These are phyloP conservation scores for Podospora pseudoanserina DNA, from an alignment of 495 filamentous ascomycete genomes.

Conservation along the genomic window DNA sequence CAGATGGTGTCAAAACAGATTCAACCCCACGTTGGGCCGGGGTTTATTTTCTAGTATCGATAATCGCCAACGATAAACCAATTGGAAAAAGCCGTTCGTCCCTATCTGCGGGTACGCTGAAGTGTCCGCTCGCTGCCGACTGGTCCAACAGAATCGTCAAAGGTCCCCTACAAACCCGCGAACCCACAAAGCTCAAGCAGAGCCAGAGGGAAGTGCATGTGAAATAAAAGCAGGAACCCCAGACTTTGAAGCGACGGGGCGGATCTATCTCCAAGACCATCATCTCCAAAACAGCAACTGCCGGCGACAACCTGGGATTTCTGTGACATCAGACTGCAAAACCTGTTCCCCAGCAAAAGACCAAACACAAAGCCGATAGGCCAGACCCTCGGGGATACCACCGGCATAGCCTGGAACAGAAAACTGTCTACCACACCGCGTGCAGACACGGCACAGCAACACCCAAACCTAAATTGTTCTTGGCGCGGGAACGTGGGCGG, in stretches of 20 bases:
- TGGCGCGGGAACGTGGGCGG: slow-evolving; percentile 13
- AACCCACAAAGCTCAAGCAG: slow-evolving; percentile 8
- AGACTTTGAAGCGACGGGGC: slow-evolving; percentile 2
- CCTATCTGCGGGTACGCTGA: slow-evolving; percentile 1
- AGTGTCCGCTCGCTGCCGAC: neutral
- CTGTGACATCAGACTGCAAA: slow-evolving; percentile 2
- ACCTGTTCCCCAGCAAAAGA: slow-evolving; percentile 1
- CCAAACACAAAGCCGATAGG: neutral
- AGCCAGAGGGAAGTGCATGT: slow-evolving; percentile 21
- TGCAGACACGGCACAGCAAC: slow-evolving; percentile 11
- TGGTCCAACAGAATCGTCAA: neutral
- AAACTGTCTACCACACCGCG: neutral
- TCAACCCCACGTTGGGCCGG: neutral
- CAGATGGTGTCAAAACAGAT: neutral
- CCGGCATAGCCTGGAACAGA: neutral
- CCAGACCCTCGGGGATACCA: neutral
- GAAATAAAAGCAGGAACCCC: slow-evolving; percentile 18
- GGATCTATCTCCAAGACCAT: neutral
- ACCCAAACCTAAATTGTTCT: slow-evolving; percentile 11
- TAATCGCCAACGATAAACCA: neutral
- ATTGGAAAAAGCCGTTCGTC: neutral
- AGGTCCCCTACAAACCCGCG: neutral
- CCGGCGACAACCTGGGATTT: slow-evolving; percentile 4
- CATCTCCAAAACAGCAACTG: neutral
- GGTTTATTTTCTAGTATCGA: neutral